Evolutionary conservation across 768 basidiomycete species (phyloP).

Genomic region (Strobilomyces confusus): DNA sequence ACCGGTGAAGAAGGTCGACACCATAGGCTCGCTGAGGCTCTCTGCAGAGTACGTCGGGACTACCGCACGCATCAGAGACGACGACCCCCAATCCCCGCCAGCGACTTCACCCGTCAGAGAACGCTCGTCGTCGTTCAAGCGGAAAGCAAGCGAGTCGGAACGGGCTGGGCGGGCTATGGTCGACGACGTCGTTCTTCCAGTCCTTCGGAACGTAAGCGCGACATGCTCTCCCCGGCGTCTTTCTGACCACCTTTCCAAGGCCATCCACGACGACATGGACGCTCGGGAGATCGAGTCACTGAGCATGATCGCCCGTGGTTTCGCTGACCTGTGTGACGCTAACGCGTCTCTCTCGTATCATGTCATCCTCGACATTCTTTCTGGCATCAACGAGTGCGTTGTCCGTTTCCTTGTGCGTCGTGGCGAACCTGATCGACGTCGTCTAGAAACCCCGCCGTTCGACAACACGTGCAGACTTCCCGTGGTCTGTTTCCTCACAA

Average conservation of each 20-base stretch:
- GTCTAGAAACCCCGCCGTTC: conserved; percentile 68
- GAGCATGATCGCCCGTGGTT: conserved; percentile 86
- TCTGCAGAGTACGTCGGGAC: conserved; percentile 83
- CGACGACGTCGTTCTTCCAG: conserved; percentile 81
- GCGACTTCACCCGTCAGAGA: conserved; percentile 44
- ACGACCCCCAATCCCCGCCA: conserved; percentile 37
- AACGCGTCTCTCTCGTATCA: conserved; percentile 87
- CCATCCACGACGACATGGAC: conserved; percentile 80
- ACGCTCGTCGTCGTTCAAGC: conserved; percentile 39
- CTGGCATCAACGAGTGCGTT: conserved; percentile 87
- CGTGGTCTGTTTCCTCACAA: conserved; percentile 77
- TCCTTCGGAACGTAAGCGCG: conserved; percentile 62
- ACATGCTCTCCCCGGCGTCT: neutral
- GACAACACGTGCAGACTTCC: conserved; percentile 80
- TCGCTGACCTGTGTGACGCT: conserved; percentile 75
- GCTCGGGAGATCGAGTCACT: conserved; percentile 85
- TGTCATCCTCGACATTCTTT: conserved; percentile 82
- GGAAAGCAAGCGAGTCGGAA: conserved; percentile 51
- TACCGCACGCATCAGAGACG: conserved; percentile 52
- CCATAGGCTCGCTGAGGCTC: conserved; percentile 65
- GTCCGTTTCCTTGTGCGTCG: neutral
- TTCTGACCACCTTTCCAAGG: conserved; percentile 36
- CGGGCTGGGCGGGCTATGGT: conserved; percentile 68
- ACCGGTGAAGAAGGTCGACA: conserved; percentile 90
- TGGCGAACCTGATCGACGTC: conserved; percentile 4